These are phyloP conservation scores for Anacardium occidentale DNA, from an alignment of 345 rosid species.

Conservation along the genomic window DNA sequence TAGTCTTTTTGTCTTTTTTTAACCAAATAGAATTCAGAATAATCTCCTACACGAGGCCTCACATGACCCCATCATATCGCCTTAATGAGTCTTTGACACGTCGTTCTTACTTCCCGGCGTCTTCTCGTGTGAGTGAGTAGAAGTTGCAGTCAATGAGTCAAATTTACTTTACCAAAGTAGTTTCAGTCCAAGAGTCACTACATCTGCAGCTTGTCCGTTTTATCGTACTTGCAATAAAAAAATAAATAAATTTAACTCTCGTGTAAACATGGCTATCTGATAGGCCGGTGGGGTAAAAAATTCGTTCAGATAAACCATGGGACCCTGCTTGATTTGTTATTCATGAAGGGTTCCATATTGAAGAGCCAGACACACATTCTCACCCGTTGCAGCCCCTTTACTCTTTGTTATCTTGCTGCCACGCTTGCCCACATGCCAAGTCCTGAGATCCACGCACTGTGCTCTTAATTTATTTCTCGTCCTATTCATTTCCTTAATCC, in stretches of 20 bases:
- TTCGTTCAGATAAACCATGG: neutral
- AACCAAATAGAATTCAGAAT: neutral
- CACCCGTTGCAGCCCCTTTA: constrained; percentile 8
- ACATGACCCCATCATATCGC: constrained; percentile 3
- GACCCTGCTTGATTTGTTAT: neutral
- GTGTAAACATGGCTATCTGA: neutral
- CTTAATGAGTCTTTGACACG: neutral
- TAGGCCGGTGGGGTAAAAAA: neutral
- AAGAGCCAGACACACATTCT: constrained; percentile 30
- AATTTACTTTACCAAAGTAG: neutral
- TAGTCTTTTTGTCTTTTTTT: neutral
- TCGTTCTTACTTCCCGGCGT: neutral
- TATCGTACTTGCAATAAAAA: no score
- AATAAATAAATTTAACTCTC: neutral
- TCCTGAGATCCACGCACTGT: constrained; percentile 42
- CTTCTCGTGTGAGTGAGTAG: neutral
- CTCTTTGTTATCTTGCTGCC: constrained; percentile 28
- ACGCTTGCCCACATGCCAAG: constrained; percentile 45
- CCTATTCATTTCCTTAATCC: constrained; percentile 15
- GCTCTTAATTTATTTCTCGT: constrained; percentile 27
- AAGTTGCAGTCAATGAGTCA: constrained; percentile 4
- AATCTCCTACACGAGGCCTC: neutral
- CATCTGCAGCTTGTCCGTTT: no score
- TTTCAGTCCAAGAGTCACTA: constrained; percentile 11
- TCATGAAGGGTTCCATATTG: neutral